phyloP scores from a whole-genome alignment of 2,329 filamentous ascomycete genomes.

The Aspergillus thermomutatus region DNA sequence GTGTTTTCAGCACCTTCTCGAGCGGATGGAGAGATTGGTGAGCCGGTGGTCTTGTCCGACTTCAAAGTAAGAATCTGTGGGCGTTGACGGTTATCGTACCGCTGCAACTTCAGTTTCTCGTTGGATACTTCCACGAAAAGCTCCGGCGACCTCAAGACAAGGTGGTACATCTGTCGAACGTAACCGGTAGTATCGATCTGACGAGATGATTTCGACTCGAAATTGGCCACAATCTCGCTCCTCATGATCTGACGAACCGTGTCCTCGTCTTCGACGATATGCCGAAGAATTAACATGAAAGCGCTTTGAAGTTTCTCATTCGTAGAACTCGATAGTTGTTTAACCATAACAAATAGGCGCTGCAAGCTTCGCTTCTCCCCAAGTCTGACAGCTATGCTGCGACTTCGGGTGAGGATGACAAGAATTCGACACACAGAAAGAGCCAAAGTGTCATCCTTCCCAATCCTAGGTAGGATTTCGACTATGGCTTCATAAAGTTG shows the following conservation, averaged over 20 bases:
- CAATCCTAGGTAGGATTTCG: constrained; percentile 77
- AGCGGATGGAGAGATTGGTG: constrained; percentile 21
- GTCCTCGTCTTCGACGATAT: constrained; percentile 91
- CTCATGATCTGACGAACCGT: constrained; percentile 89
- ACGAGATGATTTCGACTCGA: constrained; percentile 58
- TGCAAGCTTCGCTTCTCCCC: constrained; percentile 88
- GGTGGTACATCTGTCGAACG: constrained; percentile 71
- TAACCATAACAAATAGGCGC: constrained; percentile 89
- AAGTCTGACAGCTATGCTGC: constrained; percentile 69
- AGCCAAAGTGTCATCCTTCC: constrained; percentile 81
- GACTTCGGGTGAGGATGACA: constrained; percentile 79
- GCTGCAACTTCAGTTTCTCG: constrained; percentile 72
- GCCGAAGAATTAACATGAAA: constrained; percentile 82
- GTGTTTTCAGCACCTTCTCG: constrained; percentile 23
- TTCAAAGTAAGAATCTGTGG: constrained; percentile 55
- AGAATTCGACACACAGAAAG: constrained; percentile 79
- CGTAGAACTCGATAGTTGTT: constrained; percentile 78
- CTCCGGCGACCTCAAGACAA: constrained; percentile 76
- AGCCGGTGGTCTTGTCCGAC: constrained; percentile 38
- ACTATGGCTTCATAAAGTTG: constrained; percentile 73
- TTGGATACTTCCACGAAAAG: constrained; percentile 85
- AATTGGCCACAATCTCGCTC: constrained; percentile 76
- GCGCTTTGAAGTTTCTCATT: constrained; percentile 70
- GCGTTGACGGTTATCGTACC: constrained; percentile 56
- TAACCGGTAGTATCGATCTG: constrained; percentile 69